Conservation (phyloP, 2,329 filamentous ascomycete genomes). For the Tolypocladium amazonense region DNA sequence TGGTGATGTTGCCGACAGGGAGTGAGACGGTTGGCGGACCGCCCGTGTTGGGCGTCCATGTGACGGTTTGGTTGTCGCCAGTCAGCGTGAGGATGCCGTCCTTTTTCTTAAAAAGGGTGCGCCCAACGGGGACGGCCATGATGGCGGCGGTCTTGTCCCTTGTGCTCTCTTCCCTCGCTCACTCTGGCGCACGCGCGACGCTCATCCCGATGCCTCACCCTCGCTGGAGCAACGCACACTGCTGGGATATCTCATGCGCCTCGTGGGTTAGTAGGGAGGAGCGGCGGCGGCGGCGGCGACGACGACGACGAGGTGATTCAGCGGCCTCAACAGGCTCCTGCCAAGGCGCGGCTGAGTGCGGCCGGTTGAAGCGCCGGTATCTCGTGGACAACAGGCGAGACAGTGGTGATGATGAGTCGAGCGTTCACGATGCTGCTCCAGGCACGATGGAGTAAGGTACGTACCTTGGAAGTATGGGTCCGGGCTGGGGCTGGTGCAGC, state of each 20-base stretch:
- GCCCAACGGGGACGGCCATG: conserved; percentile 53
- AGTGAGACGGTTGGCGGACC: conserved; percentile 59
- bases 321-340: neutral
- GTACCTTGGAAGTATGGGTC: neutral
- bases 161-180: neutral
- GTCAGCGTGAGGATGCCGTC: conserved; percentile 75
- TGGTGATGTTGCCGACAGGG: conserved; percentile 67
- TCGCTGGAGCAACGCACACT: neutral
- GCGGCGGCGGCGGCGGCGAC: neutral
- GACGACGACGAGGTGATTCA: neutral
- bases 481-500: conserved; percentile 1
- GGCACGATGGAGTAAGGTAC: neutral
- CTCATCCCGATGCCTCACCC: neutral
- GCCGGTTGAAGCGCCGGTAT: neutral
- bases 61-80: conserved; percentile 60
- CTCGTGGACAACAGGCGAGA: neutral
- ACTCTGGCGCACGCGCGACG: neutral
- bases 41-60: conserved; percentile 66
- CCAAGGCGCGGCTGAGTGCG: neutral
- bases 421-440: neutral
- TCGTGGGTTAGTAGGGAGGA: neutral
- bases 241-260: neutral
- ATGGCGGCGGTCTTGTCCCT: conserved; percentile 1
- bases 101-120: conserved; percentile 86
- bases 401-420: neutral